Percentiles rank a stretch among this genome's conserved stretches.
Evolutionary conservation across 441 rosid species (phyloP).

Genomic region (Geranium incanum): DNA sequence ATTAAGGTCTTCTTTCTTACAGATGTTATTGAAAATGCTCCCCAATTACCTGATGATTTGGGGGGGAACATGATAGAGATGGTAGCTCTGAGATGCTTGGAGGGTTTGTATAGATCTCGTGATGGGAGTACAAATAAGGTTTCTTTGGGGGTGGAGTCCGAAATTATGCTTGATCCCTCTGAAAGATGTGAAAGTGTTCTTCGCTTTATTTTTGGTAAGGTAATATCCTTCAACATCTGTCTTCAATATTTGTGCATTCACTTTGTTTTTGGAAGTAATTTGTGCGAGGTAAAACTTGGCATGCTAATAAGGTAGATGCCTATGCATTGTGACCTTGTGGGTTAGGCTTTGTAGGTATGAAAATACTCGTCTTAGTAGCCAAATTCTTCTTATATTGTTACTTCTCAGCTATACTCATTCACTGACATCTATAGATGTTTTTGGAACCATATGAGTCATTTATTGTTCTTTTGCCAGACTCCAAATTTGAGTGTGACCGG

Average conservation of each 20-base stretch:
- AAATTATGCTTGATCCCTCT: conserved; percentile 27
- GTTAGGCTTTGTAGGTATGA: background rate
- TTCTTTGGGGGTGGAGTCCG: conserved; percentile 19
- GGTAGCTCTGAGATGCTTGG: conserved; percentile 51
- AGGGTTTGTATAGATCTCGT: conserved; percentile 31
- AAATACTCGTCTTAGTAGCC: background rate
- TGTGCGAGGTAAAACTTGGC: background rate
- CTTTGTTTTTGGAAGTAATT: conserved; percentile 5
- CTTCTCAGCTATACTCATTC: background rate
- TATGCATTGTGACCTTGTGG: background rate
- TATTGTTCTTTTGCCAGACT: conserved; percentile 25
- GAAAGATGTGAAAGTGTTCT: conserved; percentile 41
- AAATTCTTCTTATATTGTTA: background rate
- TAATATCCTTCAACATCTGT: conserved; percentile 14
- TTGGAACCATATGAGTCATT: background rate
- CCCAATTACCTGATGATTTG: conserved; percentile 26
- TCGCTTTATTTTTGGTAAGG: conserved; percentile 31
- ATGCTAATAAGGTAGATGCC: background rate
- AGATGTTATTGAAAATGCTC: conserved; percentile 42
- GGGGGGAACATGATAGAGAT: conserved; percentile 32
- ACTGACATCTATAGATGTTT: background rate
- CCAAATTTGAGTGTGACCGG: conserved; percentile 27
- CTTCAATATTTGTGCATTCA: background rate
- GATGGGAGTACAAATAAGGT: conserved; percentile 16
- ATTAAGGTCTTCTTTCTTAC: conserved; percentile 10